phyloP scores from a whole-genome alignment of 805 yeast species.

The Scheffersomyces spartinae region DNA sequence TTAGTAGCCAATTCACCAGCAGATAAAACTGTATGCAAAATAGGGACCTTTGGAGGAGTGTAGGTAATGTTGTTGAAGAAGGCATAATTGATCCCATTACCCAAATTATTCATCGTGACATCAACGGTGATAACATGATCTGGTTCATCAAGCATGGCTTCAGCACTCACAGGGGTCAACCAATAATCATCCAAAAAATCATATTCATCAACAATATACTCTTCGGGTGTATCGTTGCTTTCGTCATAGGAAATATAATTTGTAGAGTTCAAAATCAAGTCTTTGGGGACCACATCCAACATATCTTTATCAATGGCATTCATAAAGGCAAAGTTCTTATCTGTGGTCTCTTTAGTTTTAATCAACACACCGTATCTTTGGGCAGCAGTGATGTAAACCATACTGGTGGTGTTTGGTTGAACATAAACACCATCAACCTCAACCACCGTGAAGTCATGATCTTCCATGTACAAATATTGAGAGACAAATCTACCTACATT shows the following conservation, averaged over 20 bases:
- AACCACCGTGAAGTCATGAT: constrained; percentile 73
- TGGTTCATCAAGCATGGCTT: constrained; percentile 49
- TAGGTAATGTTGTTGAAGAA: constrained; percentile 84
- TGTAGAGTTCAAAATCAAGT: constrained; percentile 60
- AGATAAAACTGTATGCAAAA: constrained; percentile 65
- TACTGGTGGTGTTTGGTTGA: constrained; percentile 57
- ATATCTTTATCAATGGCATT: constrained; percentile 70
- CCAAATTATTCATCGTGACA: constrained; percentile 76
- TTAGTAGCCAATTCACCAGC: constrained; percentile 52
- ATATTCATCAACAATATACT: constrained; percentile 26
- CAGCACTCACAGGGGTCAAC: constrained; percentile 16
- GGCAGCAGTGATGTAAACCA: constrained; percentile 76
- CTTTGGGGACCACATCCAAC: constrained; percentile 67
- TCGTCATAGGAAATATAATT: constrained; percentile 53
- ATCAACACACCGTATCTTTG: constrained; percentile 82
- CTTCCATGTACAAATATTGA: constrained; percentile 81
- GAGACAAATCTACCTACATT: constrained; percentile 90
- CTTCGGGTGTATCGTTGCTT: constrained; percentile 30
- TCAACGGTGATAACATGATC: constrained; percentile 60
- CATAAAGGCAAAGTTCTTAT: constrained; percentile 69
- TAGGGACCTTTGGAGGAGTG: constrained; percentile 74
- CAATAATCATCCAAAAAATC: constrained; percentile 35
- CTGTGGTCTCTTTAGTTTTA: constrained; percentile 52
- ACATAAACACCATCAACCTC: constrained; percentile 90
- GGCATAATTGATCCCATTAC: constrained; percentile 89